These are phyloP conservation scores for Mesembryanthemum crystallinum DNA, from an alignment of 148 eudicot species.

Conservation along the genomic window DNA sequence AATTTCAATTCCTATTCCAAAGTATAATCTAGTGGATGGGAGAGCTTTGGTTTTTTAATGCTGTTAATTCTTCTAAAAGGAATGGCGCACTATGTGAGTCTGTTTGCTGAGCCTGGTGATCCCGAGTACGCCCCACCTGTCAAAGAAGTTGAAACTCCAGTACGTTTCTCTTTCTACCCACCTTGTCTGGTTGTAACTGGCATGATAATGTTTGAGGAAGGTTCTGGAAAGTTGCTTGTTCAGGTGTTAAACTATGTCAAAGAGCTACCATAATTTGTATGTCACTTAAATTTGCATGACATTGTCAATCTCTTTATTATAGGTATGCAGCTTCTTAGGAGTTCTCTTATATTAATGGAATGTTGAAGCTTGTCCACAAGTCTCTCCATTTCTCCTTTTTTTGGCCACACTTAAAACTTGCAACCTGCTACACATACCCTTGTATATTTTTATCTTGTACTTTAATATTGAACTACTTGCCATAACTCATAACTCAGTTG, in stretches of 20 bases:
- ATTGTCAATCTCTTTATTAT: not conserved
- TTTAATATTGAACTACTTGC: not conserved
- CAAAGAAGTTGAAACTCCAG: conserved; percentile 75
- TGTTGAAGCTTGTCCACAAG: no score
- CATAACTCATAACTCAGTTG: not conserved
- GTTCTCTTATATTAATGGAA: not conserved
- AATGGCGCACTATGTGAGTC: conserved; percentile 77
- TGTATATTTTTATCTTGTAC: not conserved
- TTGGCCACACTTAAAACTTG: no score
- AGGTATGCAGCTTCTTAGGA: not conserved
- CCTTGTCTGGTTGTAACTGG: not conserved
- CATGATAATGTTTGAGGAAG: not conserved
- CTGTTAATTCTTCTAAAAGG: conserved; percentile 42
- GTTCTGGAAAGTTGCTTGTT: not conserved
- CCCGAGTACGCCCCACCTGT: conserved; percentile 91
- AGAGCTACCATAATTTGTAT: not conserved
- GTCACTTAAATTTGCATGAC: not conserved
- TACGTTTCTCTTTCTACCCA: conserved; percentile 28
- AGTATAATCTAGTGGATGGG: no score
- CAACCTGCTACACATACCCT: not conserved
- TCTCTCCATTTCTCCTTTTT: no score
- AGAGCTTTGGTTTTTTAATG: not conserved
- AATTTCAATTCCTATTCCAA: no score
- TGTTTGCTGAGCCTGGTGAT: conserved; percentile 84
- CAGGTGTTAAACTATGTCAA: not conserved